Conservation (phyloP, 495 filamentous ascomycete species). For the Choiromyces venosus region DNA sequence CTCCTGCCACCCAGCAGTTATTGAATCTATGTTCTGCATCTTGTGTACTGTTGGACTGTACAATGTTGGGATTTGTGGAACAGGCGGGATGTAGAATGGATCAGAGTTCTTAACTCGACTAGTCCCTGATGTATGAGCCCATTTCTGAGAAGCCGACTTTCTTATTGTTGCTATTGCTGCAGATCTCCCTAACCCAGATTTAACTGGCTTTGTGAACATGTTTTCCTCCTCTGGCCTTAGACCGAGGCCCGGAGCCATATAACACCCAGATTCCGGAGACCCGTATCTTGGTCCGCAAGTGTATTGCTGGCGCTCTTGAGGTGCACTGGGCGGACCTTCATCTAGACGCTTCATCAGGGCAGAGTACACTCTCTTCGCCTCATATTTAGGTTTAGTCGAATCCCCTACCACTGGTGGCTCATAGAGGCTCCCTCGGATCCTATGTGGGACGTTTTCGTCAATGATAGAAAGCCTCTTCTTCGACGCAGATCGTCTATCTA, state of each 20-base stretch:
- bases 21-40: background rate
- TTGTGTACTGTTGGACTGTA: conserved; percentile 15
- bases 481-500: conserved; percentile 14
- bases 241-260: conserved; percentile 38
- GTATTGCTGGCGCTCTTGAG: conserved; percentile 21
- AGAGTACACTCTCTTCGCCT: conserved; percentile 37
- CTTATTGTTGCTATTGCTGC: conserved; percentile 24
- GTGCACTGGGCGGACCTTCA: conserved; percentile 19
- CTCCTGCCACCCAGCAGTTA: conserved; percentile 1
- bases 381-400: conserved; percentile 25
- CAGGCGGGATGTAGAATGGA: conserved; percentile 10
- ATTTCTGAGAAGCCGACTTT: conserved; percentile 5
- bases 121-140: conserved; percentile 12
- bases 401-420: conserved; percentile 20
- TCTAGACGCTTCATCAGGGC: conserved; percentile 38
- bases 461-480: conserved; percentile 35
- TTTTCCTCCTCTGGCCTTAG: conserved; percentile 36
- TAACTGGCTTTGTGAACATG: conserved; percentile 34
- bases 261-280: conserved; percentile 11
- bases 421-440: conserved; percentile 27
- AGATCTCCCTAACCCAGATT: conserved; percentile 18
- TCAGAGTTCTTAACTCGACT: conserved; percentile 22
- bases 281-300: conserved; percentile 22
- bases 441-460: conserved; percentile 29
- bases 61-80: conserved; percentile 15